Evolutionary conservation across 805 yeast genomes (phyloP).

Genomic region (Candida coleopterorum): DNA sequence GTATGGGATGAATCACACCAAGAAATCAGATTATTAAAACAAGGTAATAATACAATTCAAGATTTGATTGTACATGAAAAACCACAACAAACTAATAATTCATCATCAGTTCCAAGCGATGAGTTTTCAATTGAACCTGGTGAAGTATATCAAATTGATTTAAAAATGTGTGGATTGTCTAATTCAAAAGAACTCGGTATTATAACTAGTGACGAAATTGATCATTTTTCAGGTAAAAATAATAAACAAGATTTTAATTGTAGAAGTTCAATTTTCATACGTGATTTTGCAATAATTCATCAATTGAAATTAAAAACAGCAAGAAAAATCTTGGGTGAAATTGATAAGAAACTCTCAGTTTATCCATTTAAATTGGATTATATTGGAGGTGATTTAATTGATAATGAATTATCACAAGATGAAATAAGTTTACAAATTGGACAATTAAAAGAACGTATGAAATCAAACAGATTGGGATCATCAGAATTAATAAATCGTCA

Average conservation of each 20-base stretch:
- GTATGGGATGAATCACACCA: slow-evolving; percentile 82
- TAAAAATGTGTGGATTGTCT: slow-evolving; percentile 67
- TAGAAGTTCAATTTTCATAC: slow-evolving; percentile 67
- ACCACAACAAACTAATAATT: slow-evolving; percentile 19
- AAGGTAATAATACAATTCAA: slow-evolving; percentile 23
- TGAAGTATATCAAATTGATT: slow-evolving; percentile 82
- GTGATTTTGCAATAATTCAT: slow-evolving; percentile 84
- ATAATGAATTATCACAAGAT: slow-evolving; percentile 19
- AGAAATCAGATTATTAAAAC: slow-evolving; percentile 52
- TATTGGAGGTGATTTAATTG: slow-evolving; percentile 60
- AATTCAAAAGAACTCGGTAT: slow-evolving; percentile 58
- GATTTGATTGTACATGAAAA: slow-evolving; percentile 12
- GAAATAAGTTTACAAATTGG: slow-evolving; percentile 39
- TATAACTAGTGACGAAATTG: slow-evolving; percentile 62
- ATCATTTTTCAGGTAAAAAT: slow-evolving; percentile 59
- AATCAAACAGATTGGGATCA: slow-evolving; percentile 67
- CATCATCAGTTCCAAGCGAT: slow-evolving; percentile 64
- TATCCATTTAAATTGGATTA: slow-evolving; percentile 87
- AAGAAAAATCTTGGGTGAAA: slow-evolving; percentile 60
- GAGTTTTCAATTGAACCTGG: slow-evolving; percentile 72
- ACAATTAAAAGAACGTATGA: slow-evolving; percentile 50
- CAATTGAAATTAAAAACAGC: slow-evolving; percentile 72
- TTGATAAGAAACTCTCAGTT: slow-evolving; percentile 75
- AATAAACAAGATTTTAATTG: slow-evolving; percentile 50
- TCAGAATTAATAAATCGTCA: slow-evolving; percentile 77